Conservation (phyloP, 2,329 filamentous ascomycete genomes). For the Fusarium longipes region DNA sequence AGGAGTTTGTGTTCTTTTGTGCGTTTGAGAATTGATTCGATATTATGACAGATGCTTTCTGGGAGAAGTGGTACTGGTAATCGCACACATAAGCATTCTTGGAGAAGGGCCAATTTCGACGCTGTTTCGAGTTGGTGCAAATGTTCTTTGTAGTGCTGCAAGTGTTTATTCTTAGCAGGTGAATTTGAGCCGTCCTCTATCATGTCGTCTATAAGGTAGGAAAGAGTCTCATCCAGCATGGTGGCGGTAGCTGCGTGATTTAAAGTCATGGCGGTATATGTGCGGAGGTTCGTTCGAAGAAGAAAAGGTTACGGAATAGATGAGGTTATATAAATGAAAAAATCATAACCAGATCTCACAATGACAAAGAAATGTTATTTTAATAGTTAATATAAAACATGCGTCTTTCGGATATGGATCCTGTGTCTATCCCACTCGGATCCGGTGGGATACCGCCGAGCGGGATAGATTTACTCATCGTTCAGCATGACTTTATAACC, state of each 20-base stretch:
- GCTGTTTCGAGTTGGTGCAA: slow-evolving; percentile 32
- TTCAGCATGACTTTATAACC: accelerated
- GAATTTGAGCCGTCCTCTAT: background rate
- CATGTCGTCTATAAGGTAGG: slow-evolving; percentile 25
- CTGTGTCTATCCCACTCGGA: slow-evolving; percentile 22
- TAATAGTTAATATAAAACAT: slow-evolving; percentile 3
- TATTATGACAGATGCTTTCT: slow-evolving; percentile 4
- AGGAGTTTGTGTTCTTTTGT: slow-evolving; percentile 16
- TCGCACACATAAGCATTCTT: slow-evolving; percentile 32
- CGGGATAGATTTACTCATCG: background rate
- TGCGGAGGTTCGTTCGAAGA: accelerated
- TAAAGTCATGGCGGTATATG: background rate
- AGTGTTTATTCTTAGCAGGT: background rate
- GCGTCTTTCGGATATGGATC: background rate
- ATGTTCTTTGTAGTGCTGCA: slow-evolving; percentile 29
- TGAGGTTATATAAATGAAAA: background rate
- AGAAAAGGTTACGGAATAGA: accelerated
- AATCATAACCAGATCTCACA: no score
- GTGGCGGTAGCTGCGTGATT: background rate
- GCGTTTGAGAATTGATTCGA: slow-evolving; percentile 24
- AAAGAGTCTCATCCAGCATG: slow-evolving; percentile 11
- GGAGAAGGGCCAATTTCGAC: slow-evolving; percentile 20
- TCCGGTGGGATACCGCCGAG: slow-evolving; percentile 11
- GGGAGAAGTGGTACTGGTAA: slow-evolving; percentile 18
- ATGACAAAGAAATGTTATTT: background rate